Base-by-base conservation (phyloP, 2,329 filamentous ascomycete genomes). In the Epicoccum sorghinum region DNA sequence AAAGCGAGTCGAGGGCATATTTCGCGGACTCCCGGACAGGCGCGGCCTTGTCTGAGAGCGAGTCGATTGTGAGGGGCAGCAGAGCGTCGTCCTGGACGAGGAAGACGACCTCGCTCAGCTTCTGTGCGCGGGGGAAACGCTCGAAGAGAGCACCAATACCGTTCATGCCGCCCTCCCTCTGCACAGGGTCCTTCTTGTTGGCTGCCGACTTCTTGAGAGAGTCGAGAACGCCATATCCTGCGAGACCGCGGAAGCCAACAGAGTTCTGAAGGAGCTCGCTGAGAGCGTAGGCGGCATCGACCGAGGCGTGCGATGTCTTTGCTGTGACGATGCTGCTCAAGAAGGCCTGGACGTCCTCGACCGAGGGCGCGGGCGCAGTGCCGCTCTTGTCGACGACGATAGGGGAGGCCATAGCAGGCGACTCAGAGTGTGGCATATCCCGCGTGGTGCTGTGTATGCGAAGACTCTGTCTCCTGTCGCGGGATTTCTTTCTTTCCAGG, bases 81-180 rank as follows among this genome's bases (percentile, higher is more conserved):
- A 96, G 75, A 51, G 86, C 87, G 49, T 88, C 87, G 74, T 96
- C 89, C 71, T 95, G 86, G n/a, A 93, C 75, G 14, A 97, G 79
- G 62, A 99, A 88, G 39, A 92, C 79, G 45, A 90, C 86, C 78
- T 98, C 93, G 75, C 86, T 90, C 60, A 91, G 78, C 47, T 86
- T 88, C 71, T 95, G 89, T 62, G 87, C 84, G 41, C 86, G 80
- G 40, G 92, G 90, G 70, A 98, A 89, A 36, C 89, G 87, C 81
- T 99, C 95, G 68, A 98, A 93, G 41, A 99, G 81, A 49, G 96
- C 93, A 52, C 96, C 95, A 23, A 98, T 83, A 37, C 96, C 88
- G 75, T 97, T 96, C 86, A 98, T 96, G 62, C 93, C 89, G 70
- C 92, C 91, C 79, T 99, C 95, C 67, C 93, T 85, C 66, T 85